A percentile compares a stretch with the other conserved stretches of the same genome.
Conservation (phyloP, 179 eudicot species). For the Pouteria campechiana region DNA sequence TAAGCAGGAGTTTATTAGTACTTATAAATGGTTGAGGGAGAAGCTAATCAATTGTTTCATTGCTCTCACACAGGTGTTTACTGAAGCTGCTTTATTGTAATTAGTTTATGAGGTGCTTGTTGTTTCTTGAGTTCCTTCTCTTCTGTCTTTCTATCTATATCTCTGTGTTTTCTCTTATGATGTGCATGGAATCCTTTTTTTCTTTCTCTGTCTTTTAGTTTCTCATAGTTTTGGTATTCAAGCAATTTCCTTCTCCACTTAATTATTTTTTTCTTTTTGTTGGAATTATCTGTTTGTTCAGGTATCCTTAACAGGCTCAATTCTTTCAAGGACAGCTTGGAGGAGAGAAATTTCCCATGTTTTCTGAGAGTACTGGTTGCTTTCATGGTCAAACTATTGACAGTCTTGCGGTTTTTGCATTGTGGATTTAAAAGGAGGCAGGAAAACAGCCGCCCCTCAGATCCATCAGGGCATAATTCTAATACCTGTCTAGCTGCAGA, state of each 20-base stretch:
- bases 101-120: too few relatives aligned
- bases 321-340: slow-evolving; percentile 15
- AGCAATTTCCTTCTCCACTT: background rate
- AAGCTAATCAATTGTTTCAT: too few relatives aligned
- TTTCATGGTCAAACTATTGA: slow-evolving; percentile 18
- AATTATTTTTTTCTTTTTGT: slow-evolving; percentile 1
- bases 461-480: slow-evolving; percentile 8
- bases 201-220: background rate
- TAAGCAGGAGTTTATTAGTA: too few relatives aligned
- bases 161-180: too few relatives aligned
- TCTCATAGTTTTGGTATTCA: slow-evolving; percentile 11
- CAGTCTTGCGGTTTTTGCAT: slow-evolving; percentile 13
- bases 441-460: slow-evolving; percentile 18
- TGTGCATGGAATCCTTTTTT: too few relatives aligned
- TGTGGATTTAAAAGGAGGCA: slow-evolving; percentile 29
- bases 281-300: background rate
- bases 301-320: slow-evolving; percentile 8
- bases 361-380: slow-evolving; percentile 20
- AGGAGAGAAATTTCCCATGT: slow-evolving; percentile 14
- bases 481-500: too few relatives aligned
- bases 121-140: too few relatives aligned
- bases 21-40: too few relatives aligned
- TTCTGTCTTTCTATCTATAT: too few relatives aligned
- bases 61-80: too few relatives aligned
- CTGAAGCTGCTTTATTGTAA: too few relatives aligned